These are phyloP conservation scores for Cordia subcordata DNA, from an alignment of 257 asterid species.

Conservation along the genomic window DNA sequence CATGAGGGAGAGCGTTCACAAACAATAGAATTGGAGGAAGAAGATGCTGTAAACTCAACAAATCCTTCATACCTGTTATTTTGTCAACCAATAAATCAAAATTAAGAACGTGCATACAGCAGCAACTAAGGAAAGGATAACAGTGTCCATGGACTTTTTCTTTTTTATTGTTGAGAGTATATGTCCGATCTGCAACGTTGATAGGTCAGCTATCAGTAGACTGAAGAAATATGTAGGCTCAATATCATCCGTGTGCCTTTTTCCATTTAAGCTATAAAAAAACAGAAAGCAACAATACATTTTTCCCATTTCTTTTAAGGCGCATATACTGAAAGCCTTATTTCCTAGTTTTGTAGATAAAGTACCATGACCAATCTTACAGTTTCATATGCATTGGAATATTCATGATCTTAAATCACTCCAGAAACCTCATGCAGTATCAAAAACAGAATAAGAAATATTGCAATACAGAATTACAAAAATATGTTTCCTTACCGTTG, in stretches of 20 bases:
- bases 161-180: slow-evolving; percentile 76
- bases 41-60: neutral
- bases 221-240: too few relatives aligned
- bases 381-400: too few relatives aligned
- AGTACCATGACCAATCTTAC: too few relatives aligned
- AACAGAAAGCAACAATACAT: too few relatives aligned
- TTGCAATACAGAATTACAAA: neutral
- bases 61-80: slow-evolving; percentile 28
- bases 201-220: too few relatives aligned
- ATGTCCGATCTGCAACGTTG: slow-evolving; percentile 62
- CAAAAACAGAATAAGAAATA: neutral
- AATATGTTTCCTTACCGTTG: slow-evolving; percentile 50
- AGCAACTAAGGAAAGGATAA: slow-evolving; percentile 84
- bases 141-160: slow-evolving; percentile 90
- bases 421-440: too few relatives aligned
- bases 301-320: too few relatives aligned
- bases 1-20: slow-evolving; percentile 6
- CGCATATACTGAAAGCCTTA: too few relatives aligned
- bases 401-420: too few relatives aligned
- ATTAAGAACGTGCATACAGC: slow-evolving; percentile 82
- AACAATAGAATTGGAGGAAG: slow-evolving; percentile 2
- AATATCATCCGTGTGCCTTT: too few relatives aligned
- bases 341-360: too few relatives aligned
- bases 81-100: slow-evolving; percentile 85
- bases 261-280: too few relatives aligned